Conservation (phyloP, 2,329 filamentous ascomycete species). For the Beauveria asiatica region DNA sequence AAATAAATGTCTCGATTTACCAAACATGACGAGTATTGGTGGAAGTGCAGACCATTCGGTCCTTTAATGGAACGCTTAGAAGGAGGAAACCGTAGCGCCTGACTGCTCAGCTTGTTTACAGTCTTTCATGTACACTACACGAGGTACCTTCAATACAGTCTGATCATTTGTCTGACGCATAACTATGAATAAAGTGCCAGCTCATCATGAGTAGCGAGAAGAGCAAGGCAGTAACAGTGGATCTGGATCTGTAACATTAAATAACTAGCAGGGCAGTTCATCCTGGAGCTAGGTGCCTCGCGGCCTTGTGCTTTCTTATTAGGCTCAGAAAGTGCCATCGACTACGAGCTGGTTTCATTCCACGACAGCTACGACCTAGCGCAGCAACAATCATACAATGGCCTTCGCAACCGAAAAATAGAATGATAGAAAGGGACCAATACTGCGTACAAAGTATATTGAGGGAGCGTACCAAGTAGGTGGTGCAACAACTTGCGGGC, state of each 20-base stretch:
- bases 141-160: conserved; percentile 7
- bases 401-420: background rate
- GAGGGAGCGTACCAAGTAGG: background rate
- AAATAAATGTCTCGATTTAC: conserved; percentile 37
- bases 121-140: conserved; percentile 7
- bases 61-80: background rate
- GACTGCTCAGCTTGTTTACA: background rate
- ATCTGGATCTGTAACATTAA: background rate
- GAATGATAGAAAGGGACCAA: too few species aligned
- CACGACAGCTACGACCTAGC: background rate
- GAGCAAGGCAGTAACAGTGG: background rate
- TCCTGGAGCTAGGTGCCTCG: background rate
- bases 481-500: background rate
- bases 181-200: too few species aligned
- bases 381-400: background rate
- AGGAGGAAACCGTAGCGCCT: background rate
- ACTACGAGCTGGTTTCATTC: background rate
- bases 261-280: background rate
- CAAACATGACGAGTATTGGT: background rate
- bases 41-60: background rate
- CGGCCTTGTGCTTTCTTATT: background rate
- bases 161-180: background rate
- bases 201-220: background rate
- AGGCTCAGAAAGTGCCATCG: background rate
- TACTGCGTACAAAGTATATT: too few species aligned